phyloP scores from a whole-genome alignment of 305 asterid genomes.

The Fraxinus platypoda region DNA sequence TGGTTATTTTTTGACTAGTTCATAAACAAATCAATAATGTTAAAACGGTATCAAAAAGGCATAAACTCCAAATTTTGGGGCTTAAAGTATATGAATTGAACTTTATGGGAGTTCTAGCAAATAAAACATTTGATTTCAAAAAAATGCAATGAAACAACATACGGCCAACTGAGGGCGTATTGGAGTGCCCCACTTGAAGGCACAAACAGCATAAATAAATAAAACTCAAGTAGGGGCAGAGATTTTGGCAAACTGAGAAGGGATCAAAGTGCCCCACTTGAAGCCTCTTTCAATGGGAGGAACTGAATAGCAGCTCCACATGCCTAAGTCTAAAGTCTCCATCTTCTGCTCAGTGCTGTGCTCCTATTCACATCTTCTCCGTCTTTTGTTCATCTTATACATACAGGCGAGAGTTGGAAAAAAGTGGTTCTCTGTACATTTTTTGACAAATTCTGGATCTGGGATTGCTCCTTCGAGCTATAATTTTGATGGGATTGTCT shows the following conservation, averaged over 20 bases:
- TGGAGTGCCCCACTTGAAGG: background rate
- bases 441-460: constrained; percentile 32
- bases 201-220: constrained; percentile 11
- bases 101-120: background rate
- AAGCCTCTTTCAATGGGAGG: constrained; percentile 15
- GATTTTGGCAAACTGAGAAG: constrained; percentile 13
- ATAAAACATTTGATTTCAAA: background rate
- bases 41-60: background rate
- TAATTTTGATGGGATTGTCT: constrained; percentile 23
- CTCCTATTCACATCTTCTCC: background rate
- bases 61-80: background rate
- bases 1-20: background rate
- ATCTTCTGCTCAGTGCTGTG: constrained; percentile 2
- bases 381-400: constrained; percentile 2
- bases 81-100: background rate
- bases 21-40: background rate
- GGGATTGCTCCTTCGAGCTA: constrained; percentile 22
- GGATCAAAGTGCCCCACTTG: constrained; percentile 21
- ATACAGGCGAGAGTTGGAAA: constrained; percentile 26
- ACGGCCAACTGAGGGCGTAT: background rate
- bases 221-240: constrained; percentile 8
- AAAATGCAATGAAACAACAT: background rate
- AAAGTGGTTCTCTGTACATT: background rate
- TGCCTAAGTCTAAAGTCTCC: background rate
- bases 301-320: constrained; percentile 6